Evolutionary conservation across 2,329 filamentous ascomycete species (phyloP).

Genomic region (Microcyclosporella mali): DNA sequence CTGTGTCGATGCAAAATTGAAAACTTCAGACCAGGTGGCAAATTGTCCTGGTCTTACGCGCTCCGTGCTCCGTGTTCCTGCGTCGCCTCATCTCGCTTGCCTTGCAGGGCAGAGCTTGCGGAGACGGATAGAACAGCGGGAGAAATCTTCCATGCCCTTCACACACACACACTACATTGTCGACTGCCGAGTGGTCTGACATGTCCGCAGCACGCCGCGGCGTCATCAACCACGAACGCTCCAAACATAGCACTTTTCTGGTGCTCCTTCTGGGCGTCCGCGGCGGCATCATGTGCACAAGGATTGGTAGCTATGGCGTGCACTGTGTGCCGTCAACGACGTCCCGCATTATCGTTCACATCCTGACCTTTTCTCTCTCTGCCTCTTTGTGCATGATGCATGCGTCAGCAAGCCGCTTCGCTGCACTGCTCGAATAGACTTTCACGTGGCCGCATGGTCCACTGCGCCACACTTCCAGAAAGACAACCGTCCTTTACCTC

Average conservation of each 20-base stretch:
- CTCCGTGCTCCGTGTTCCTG: slow-evolving; percentile 6
- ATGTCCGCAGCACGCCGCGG: background rate
- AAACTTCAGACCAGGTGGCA: slow-evolving; percentile 8
- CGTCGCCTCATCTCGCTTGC: slow-evolving; percentile 12
- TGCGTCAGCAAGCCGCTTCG: no score
- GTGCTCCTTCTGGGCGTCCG: background rate
- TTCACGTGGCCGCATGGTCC: no score
- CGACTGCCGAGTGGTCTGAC: background rate
- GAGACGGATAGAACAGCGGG: slow-evolving; percentile 13
- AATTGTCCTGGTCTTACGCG: slow-evolving; percentile 8
- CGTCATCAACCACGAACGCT: background rate
- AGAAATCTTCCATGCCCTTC: slow-evolving; percentile 2
- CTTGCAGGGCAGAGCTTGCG: slow-evolving; percentile 8
- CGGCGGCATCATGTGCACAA: background rate
- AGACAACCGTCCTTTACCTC: no score
- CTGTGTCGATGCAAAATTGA: slow-evolving; percentile 1
- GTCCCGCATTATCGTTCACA: no score
- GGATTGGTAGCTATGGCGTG: background rate
- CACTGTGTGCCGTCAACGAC: background rate
- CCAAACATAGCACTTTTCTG: background rate
- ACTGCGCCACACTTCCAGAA: no score
- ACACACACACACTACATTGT: background rate
- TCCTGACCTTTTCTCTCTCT: no score
- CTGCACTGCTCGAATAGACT: no score
- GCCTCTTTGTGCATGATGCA: no score